Evolutionary conservation across 768 basidiomycete species (phyloP).

Genomic region (Pholiota molesta): DNA sequence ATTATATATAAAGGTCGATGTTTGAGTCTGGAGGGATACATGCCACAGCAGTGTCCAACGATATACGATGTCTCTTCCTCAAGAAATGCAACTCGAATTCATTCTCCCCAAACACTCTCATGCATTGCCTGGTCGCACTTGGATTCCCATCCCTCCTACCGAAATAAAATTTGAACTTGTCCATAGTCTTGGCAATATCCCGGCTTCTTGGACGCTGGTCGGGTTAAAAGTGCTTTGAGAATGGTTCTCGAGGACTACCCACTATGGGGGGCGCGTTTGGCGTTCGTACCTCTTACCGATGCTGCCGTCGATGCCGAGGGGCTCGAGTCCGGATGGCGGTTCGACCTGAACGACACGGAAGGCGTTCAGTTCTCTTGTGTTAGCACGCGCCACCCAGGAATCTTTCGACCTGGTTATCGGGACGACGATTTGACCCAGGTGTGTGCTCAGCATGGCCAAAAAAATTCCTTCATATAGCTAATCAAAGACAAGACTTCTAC

Average conservation of each 20-base stretch:
- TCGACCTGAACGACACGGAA: neutral
- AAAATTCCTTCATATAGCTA: too few species aligned
- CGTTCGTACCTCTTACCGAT: neutral
- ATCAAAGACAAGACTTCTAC: too few species aligned
- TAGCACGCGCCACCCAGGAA: too few species aligned
- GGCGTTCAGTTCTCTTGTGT: too few species aligned
- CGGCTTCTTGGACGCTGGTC: neutral
- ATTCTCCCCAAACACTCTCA: neutral
- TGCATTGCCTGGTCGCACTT: neutral
- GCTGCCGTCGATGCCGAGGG: neutral
- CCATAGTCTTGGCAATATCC: neutral
- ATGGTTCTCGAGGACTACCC: neutral
- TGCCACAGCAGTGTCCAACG: too few species aligned
- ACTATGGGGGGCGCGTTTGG: neutral
- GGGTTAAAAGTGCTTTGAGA: neutral
- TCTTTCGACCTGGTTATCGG: too few species aligned
- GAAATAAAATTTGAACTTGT: neutral
- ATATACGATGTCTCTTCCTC: neutral
- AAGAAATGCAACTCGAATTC: neutral
- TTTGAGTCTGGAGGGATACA: too few species aligned
- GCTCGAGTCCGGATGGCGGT: neutral
- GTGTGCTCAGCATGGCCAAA: too few species aligned
- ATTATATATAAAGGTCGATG: too few species aligned
- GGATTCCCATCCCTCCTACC: neutral
- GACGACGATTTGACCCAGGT: too few species aligned